A percentile compares a stretch with the other conserved stretches of the same genome.
phyloP scores from a whole-genome alignment of 2,329 filamentous ascomycete genomes.

The Metarhizium brunneum region DNA sequence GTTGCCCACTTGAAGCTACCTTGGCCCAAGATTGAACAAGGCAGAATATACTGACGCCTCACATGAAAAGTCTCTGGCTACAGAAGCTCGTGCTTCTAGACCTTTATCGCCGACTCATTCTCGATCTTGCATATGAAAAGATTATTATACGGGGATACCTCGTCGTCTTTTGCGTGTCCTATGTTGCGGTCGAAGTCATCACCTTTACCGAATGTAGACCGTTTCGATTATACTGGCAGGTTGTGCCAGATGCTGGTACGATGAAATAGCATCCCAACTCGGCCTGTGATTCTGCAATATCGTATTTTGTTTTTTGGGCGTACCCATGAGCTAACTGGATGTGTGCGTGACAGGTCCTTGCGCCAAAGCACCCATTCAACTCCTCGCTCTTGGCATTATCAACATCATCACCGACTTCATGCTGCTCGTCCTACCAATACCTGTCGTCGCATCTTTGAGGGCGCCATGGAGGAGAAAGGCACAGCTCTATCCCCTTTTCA shows the following conservation, averaged over 20 bases:
- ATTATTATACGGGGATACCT: constrained; percentile 16
- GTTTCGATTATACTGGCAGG: constrained; percentile 47
- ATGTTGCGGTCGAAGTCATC: constrained; percentile 21
- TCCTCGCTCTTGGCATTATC: constrained; percentile 21
- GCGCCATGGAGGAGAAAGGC: constrained; percentile 20
- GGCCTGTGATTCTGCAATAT: no score
- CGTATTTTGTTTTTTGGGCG: not conserved
- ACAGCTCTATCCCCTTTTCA: constrained; percentile 24
- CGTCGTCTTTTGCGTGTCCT: constrained; percentile 19
- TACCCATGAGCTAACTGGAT: not conserved
- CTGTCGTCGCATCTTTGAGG: constrained; percentile 18
- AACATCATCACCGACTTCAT: constrained; percentile 24
- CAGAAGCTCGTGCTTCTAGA: constrained; percentile 20
- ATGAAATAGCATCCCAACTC: not conserved
- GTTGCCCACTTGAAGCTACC: constrained; percentile 8
- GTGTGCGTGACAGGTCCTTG: constrained; percentile 12
- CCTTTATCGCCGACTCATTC: constrained; percentile 15
- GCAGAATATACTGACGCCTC: not conserved
- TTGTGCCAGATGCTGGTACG: constrained; percentile 31
- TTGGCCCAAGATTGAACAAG: not conserved
- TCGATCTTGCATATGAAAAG: constrained; percentile 14
- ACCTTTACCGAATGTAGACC: constrained; percentile 31
- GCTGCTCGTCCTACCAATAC: constrained; percentile 16
- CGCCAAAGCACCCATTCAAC: constrained; percentile 20
- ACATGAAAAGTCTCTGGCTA: constrained; percentile 15